Conservation (phyloP, 225 moss, liverwort and hornwort genomes). For the Pleurozium schreberi region DNA sequence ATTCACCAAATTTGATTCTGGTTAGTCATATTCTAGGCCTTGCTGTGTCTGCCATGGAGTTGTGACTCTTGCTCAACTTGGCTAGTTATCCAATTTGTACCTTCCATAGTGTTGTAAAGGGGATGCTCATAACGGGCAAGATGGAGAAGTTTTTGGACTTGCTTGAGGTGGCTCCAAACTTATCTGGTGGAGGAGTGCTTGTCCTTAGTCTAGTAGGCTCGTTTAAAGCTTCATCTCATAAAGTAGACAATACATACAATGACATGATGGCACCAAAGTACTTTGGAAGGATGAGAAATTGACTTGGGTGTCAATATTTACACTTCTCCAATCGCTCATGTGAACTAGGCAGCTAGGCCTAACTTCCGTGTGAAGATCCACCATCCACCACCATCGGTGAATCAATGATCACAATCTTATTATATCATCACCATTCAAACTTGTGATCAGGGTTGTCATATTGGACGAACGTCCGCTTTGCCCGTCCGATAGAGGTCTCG, state of each 20-base stretch:
- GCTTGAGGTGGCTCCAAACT: neutral
- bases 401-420: neutral
- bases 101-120: too few relatives aligned
- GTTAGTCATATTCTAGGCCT: too few relatives aligned
- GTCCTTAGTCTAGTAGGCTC: fast-evolving
- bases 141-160: neutral
- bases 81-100: too few relatives aligned
- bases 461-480: too few relatives aligned
- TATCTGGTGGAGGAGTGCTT: fast-evolving
- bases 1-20: too few relatives aligned
- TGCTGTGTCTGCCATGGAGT: too few relatives aligned
- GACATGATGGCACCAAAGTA: fast-evolving
- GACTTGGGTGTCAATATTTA: neutral
- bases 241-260: fast-evolving
- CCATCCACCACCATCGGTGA: fast-evolving
- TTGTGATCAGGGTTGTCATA: too few relatives aligned
- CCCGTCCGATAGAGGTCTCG: too few relatives aligned
- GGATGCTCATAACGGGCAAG: too few relatives aligned
- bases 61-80: too few relatives aligned
- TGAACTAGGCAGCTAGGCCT: too few relatives aligned
- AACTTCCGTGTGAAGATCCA: too few relatives aligned
- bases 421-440: neutral
- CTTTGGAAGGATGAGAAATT: neutral
- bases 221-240: fast-evolving
- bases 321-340: fast-evolving